A percentile compares a stretch with the other conserved stretches of the same genome.
These are phyloP conservation scores for Phialophora expanda DNA, from an alignment of 2,329 filamentous ascomycete genomes.

Conservation along the genomic window DNA sequence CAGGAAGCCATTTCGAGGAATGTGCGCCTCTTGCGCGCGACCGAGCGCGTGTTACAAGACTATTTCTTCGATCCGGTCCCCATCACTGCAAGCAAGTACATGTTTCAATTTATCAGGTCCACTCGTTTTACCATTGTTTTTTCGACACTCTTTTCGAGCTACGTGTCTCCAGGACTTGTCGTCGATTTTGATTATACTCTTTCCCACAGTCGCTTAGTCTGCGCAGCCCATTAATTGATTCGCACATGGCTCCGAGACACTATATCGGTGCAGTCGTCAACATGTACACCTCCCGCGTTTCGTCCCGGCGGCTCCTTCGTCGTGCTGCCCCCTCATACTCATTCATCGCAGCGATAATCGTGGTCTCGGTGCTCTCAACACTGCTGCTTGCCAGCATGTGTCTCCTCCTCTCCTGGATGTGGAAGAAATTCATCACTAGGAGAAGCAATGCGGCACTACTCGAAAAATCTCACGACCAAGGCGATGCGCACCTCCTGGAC, in stretches of 20 bases:
- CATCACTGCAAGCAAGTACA: conserved; percentile 9
- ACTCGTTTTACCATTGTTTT: conserved; percentile 2
- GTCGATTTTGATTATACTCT: conserved; percentile 1
- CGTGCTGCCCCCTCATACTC: conserved; percentile 9
- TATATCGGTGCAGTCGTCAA: conserved; percentile 13
- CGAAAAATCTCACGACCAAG: background rate
- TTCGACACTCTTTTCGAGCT: background rate
- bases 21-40: background rate
- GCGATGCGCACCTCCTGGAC: background rate
- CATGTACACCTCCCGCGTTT: background rate
- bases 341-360: conserved; percentile 15
- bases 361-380: conserved; percentile 20
- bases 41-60: conserved; percentile 1
- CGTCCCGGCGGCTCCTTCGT: conserved; percentile 12
- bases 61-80: conserved; percentile 8
- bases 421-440: conserved; percentile 12
- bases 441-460: background rate
- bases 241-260: conserved; percentile 24
- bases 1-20: conserved; percentile 1
- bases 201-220: background rate
- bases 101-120: conserved; percentile 15
- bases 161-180: background rate
- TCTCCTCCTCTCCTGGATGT: conserved; percentile 18
- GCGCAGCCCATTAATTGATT: conserved; percentile 9
- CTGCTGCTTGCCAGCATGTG: conserved; percentile 15